These are phyloP conservation scores for Albifimbria verrucaria DNA, from an alignment of 2,329 filamentous ascomycete species.

Conservation along the genomic window DNA sequence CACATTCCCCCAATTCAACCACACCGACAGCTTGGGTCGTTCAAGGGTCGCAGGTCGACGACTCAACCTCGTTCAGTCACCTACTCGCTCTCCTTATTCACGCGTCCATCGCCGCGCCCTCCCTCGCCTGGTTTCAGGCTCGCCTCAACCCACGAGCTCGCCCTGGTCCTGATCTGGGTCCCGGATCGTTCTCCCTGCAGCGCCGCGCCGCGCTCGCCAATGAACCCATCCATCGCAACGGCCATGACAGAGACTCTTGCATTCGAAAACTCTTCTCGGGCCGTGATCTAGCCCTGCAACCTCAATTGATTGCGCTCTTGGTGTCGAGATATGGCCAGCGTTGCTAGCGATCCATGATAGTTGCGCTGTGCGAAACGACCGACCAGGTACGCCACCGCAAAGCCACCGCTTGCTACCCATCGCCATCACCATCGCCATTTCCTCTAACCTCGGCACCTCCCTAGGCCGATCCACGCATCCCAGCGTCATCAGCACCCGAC, in stretches of 20 bases:
- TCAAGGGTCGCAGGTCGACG: background rate
- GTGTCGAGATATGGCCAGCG: background rate
- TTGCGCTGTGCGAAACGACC: background rate
- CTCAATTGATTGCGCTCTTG: background rate
- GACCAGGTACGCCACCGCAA: background rate
- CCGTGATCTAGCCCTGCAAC: background rate
- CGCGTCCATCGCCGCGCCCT: too few relatives aligned
- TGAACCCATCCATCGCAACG: background rate
- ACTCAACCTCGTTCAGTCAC: too few relatives aligned
- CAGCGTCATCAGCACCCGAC: background rate
- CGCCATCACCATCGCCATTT: background rate
- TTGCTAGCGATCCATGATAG: background rate
- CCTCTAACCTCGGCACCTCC: background rate
- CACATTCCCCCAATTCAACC: background rate
- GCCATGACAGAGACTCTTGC: background rate
- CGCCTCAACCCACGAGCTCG: background rate
- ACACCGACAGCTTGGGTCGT: background rate
- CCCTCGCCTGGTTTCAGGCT: background rate
- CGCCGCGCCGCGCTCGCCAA: background rate
- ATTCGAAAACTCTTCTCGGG: background rate
- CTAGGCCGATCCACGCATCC: background rate
- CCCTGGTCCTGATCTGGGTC: too few relatives aligned
- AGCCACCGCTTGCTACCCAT: too few relatives aligned
- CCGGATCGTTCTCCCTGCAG: too few relatives aligned
- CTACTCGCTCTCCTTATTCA: too few relatives aligned